Evolutionary conservation across 805 yeast species (phyloP).

Genomic region (Ogataea polymorpha): DNA sequence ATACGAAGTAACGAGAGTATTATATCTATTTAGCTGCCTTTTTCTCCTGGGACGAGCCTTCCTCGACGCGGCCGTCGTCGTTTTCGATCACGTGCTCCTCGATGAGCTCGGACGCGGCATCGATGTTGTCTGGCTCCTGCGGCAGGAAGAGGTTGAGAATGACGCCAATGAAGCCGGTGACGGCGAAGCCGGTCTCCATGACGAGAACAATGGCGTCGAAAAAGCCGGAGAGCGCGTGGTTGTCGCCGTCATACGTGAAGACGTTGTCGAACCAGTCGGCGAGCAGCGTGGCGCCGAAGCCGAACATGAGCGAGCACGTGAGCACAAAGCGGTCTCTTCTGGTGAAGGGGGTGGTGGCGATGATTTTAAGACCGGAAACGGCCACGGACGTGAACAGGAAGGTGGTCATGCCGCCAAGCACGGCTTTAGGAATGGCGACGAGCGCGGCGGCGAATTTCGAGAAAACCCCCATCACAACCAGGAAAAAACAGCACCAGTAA

Average conservation of each 20-base stretch:
- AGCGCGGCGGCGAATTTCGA: conserved; percentile 88
- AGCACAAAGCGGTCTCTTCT: conserved; percentile 56
- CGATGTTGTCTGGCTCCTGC: conserved; percentile 46
- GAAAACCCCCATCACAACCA: conserved; percentile 82
- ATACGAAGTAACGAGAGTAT: conserved; percentile 38
- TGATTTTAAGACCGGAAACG: conserved; percentile 56
- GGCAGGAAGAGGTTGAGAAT: conserved; percentile 47
- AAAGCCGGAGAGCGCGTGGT: conserved; percentile 44
- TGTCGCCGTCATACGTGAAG: conserved; percentile 48
- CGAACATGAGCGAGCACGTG: conserved; percentile 50
- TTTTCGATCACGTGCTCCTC: conserved; percentile 31
- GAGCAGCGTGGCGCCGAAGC: conserved; percentile 49
- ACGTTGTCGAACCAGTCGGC: conserved; percentile 45
- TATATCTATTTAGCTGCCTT: conserved; percentile 1
- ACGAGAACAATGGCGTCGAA: conserved; percentile 51
- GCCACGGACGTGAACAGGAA: conserved; percentile 56
- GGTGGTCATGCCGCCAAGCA: conserved; percentile 82
- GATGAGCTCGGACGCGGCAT: conserved; percentile 37
- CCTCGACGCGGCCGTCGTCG: conserved; percentile 11
- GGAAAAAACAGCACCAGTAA: conserved; percentile 53
- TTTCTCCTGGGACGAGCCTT: conserved; percentile 25
- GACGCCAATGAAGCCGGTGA: conserved; percentile 52
- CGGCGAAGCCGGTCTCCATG: conserved; percentile 57
- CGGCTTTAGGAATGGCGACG: conserved; percentile 74
- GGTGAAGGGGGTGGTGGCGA: conserved; percentile 50